phyloP scores from a whole-genome alignment of 1,284 basidiomycete genomes.

The Chalciporus sp. region DNA sequence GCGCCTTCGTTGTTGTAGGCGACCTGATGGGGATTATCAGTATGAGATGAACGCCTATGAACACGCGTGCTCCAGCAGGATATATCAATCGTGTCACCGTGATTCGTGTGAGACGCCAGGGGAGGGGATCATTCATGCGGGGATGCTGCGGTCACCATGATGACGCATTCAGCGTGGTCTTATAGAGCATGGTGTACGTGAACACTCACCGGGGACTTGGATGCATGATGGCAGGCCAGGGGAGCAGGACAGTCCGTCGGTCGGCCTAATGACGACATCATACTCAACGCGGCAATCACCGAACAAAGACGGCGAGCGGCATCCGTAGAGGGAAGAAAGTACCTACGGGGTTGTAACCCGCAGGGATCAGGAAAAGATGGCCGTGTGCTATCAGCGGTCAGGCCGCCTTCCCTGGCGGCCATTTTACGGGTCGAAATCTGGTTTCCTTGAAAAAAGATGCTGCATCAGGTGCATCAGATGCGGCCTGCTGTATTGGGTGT shows the following conservation, averaged over 20 bases:
- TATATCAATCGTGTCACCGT: conserved; percentile 2
- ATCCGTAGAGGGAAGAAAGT: not conserved
- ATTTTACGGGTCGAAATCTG: not conserved
- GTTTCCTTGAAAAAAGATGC: not conserved
- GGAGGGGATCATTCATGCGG: not conserved
- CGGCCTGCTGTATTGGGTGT: not conserved
- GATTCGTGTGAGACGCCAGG: not conserved
- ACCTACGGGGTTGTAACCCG: not conserved
- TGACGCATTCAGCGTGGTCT: conserved; percentile 1
- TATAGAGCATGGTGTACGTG: not conserved
- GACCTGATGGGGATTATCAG: not conserved
- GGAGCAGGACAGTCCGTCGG: conserved; percentile 2
- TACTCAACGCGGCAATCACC: conserved; percentile 18
- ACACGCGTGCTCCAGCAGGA: conserved; percentile 1
- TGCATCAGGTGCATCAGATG: not conserved
- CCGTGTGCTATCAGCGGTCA: not conserved
- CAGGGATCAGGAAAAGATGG: not conserved
- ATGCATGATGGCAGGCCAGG: conserved; percentile 3
- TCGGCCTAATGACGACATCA: conserved; percentile 5
- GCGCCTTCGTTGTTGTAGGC: not conserved
- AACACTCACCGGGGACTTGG: not conserved
- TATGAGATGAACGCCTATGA: not conserved
- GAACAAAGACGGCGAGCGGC: not conserved
- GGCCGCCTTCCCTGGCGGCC: not conserved
- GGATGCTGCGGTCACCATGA: conserved; percentile 10